Percentiles rank a stretch among this genome's conserved stretches.
Evolutionary conservation across 208 protist species (phyloP).

Genomic region (Leishmania martiniquensis): DNA sequence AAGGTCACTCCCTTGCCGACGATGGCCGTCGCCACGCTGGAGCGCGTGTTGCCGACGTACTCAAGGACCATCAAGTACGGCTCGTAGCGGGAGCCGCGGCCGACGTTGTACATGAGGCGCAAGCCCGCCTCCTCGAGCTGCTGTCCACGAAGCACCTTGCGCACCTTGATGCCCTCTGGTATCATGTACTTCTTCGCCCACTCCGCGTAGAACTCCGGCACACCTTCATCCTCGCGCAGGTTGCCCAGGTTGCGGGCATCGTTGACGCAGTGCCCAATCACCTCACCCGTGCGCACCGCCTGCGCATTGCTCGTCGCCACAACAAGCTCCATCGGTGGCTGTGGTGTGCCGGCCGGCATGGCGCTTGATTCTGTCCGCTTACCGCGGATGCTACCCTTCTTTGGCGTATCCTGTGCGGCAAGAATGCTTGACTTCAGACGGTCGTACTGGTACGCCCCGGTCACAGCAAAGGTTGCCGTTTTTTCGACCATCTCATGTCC

Average conservation of each 20-base stretch:
- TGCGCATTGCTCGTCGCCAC: slow-evolving; percentile 43
- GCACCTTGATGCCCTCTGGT: slow-evolving; percentile 60
- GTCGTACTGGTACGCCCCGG: slow-evolving; percentile 78
- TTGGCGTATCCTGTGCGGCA: neutral
- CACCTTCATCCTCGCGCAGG: slow-evolving; percentile 83
- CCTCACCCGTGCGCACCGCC: slow-evolving; percentile 55
- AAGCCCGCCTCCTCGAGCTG: slow-evolving; percentile 56
- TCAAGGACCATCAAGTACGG: slow-evolving; percentile 83
- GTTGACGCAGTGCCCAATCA: slow-evolving; percentile 82
- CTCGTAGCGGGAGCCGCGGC: slow-evolving; percentile 70
- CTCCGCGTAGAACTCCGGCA: slow-evolving; percentile 76
- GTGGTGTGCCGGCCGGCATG: neutral
- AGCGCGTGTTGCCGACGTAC: slow-evolving; percentile 70
- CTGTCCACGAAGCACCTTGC: slow-evolving; percentile 58
- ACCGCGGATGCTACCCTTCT: neutral
- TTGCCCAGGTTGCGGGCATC: slow-evolving; percentile 82
- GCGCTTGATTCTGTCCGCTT: neutral
- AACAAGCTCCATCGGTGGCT: slow-evolving; percentile 38
- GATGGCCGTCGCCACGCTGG: slow-evolving; percentile 49
- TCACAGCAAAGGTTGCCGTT: slow-evolving; percentile 70
- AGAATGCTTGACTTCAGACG: slow-evolving; percentile 40
- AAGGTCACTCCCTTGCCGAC: slow-evolving; percentile 94
- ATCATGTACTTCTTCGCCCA: slow-evolving; percentile 57
- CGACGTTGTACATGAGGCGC: slow-evolving; percentile 82
- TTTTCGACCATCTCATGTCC: slow-evolving; percentile 63